Percentiles rank a stretch among this genome's conserved stretches.
Evolutionary conservation across 2,329 filamentous ascomycete species (phyloP).

Genomic region (Phialophora chinensis): DNA sequence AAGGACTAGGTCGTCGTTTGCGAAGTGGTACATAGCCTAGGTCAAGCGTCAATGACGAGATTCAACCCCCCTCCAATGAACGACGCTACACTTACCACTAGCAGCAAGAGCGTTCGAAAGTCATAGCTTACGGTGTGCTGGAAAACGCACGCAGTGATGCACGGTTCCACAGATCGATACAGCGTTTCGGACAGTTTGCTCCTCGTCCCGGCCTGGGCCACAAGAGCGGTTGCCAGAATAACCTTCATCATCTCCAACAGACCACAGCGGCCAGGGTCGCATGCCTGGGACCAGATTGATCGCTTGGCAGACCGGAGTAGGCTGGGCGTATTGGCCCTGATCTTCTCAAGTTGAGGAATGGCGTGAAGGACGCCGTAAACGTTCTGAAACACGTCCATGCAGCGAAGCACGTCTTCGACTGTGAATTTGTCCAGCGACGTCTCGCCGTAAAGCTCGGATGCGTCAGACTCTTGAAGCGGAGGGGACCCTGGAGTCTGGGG

Average conservation of each 20-base stretch:
- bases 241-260: conserved; percentile 23
- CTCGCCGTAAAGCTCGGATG: neutral
- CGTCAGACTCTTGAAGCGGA: neutral
- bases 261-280: conserved; percentile 16
- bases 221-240: conserved; percentile 15
- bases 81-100: conserved; percentile 12
- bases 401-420: conserved; percentile 14
- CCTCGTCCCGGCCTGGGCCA: conserved; percentile 3
- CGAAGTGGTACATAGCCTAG: conserved; percentile 21
- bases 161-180: conserved; percentile 16
- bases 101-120: conserved; percentile 14
- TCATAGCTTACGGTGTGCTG: conserved; percentile 18
- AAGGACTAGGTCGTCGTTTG: conserved; percentile 18
- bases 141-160: conserved; percentile 6
- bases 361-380: conserved; percentile 22
- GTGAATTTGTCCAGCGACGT: conserved; percentile 13
- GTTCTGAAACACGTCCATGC: conserved; percentile 18
- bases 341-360: conserved; percentile 19
- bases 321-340: conserved; percentile 10
- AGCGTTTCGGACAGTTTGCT: conserved; percentile 12
- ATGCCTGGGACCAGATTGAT: conserved; percentile 17
- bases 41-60: neutral
- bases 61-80: neutral
- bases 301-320: conserved; percentile 18
- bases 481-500: neutral